Evolutionary conservation across 2,329 filamentous ascomycete species (phyloP).

Genomic region (Didymellaceae sp.): DNA sequence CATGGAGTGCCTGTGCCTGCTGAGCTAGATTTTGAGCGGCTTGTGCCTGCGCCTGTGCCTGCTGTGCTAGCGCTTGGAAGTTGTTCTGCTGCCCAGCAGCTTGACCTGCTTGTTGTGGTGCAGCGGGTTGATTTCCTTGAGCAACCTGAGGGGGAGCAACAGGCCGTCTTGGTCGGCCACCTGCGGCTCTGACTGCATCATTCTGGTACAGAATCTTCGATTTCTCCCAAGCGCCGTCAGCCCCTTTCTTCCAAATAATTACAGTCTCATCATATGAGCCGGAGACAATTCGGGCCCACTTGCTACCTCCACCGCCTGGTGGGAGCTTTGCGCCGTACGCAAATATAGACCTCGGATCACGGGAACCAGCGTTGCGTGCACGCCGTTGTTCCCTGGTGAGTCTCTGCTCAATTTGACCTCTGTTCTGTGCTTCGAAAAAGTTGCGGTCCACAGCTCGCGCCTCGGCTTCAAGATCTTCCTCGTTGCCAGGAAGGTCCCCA

Average conservation of each 20-base stretch:
- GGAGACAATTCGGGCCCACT: constrained; percentile 92
- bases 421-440: constrained; percentile 67
- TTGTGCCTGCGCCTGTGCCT: constrained; percentile 47
- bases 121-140: constrained; percentile 15
- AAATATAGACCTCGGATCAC: constrained; percentile 75
- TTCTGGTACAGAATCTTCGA: constrained; percentile 78
- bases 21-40: constrained; percentile 44
- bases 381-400: constrained; percentile 45
- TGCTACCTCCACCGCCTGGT: constrained; percentile 86
- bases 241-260: constrained; percentile 90
- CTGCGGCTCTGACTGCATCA: constrained; percentile 63
- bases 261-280: constrained; percentile 96
- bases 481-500: constrained; percentile 82
- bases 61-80: constrained; percentile 44
- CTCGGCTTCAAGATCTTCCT: constrained; percentile 74
- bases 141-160: constrained; percentile 25
- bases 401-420: constrained; percentile 50
- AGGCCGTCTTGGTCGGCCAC: constrained; percentile 48
- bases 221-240: constrained; percentile 82
- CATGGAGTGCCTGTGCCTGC: constrained; percentile 46
- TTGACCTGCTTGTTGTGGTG: constrained; percentile 28
- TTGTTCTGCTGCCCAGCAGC: constrained; percentile 27
- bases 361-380: constrained; percentile 72
- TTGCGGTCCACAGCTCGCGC: constrained; percentile 75
- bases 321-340: constrained; percentile 86